Evolutionary conservation across 192 early-diverging fungal species (phyloP).

Genomic region (Mortierella alpina): DNA sequence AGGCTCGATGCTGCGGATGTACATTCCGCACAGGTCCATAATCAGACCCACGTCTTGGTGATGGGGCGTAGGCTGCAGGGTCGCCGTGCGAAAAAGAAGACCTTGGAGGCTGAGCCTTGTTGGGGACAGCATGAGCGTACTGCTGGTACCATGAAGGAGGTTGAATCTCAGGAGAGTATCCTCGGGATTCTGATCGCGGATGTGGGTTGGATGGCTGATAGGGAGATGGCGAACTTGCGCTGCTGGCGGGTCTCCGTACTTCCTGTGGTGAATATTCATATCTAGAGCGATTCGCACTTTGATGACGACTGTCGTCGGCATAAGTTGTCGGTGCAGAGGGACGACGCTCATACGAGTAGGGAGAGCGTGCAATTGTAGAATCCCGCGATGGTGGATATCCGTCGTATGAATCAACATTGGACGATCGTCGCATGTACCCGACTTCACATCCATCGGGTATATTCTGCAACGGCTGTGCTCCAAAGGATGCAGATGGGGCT

Average conservation of each 20-base stretch:
- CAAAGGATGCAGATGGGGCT: conserved; percentile 23
- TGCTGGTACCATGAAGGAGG: conserved; percentile 50
- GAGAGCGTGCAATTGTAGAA: neutral
- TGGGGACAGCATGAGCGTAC: conserved; percentile 29
- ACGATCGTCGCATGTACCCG: conserved; percentile 7
- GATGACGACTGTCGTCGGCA: neutral
- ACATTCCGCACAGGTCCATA: conserved; percentile 1
- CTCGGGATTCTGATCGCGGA: neutral
- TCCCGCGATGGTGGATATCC: conserved; percentile 7
- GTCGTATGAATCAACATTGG: neutral
- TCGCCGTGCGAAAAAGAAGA: conserved; percentile 19
- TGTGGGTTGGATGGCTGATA: neutral
- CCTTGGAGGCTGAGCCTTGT: conserved; percentile 13
- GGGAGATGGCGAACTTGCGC: neutral
- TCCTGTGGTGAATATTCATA: conserved; percentile 13
- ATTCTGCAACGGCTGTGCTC: conserved; percentile 19
- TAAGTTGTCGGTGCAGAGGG: conserved; percentile 1
- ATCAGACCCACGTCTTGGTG: conserved; percentile 14
- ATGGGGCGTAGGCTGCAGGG: neutral
- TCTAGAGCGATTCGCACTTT: neutral
- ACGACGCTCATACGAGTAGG: conserved; percentile 12
- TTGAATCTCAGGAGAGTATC: conserved; percentile 21
- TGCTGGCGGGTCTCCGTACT: neutral
- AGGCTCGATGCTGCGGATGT: neutral
- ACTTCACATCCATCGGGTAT: conserved; percentile 17